A percentile compares a stretch with the other conserved stretches of the same genome.
These are phyloP conservation scores for Aspergillus sojae DNA, from an alignment of 2,329 filamentous ascomycete genomes.

Conservation along the genomic window DNA sequence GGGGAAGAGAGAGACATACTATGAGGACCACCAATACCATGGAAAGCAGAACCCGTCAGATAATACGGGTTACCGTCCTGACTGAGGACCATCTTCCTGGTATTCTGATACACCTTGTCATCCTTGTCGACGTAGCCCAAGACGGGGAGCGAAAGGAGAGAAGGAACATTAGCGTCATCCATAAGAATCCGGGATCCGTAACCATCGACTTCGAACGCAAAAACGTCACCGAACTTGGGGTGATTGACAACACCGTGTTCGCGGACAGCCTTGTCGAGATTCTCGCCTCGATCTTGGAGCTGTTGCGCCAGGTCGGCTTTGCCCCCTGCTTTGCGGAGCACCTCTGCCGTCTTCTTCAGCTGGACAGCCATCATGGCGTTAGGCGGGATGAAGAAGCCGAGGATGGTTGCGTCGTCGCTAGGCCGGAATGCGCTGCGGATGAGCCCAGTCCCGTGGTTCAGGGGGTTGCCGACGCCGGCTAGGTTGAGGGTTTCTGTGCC, in stretches of 20 bases:
- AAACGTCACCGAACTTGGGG: slow-evolving; percentile 58
- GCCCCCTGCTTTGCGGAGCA: slow-evolving; percentile 63
- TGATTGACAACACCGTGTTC: slow-evolving; percentile 72
- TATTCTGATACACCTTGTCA: slow-evolving; percentile 82
- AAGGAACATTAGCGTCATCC: slow-evolving; percentile 69
- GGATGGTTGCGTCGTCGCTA: slow-evolving; percentile 90
- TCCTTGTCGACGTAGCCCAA: slow-evolving; percentile 60
- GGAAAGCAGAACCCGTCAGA: slow-evolving; percentile 73
- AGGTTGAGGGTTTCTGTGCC: slow-evolving; percentile 91
- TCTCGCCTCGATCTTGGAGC: slow-evolving; percentile 60
- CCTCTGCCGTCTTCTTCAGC: slow-evolving; percentile 70
- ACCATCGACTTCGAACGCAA: slow-evolving; percentile 67
- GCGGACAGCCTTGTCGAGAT: slow-evolving; percentile 76
- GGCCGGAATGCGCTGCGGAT: slow-evolving; percentile 91
- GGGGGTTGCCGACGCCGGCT: slow-evolving; percentile 82
- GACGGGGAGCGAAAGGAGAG: slow-evolving; percentile 61
- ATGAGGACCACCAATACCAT: slow-evolving; percentile 82
- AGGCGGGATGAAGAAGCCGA: slow-evolving; percentile 92
- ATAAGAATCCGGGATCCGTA: slow-evolving; percentile 65
- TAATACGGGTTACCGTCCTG: slow-evolving; percentile 86
- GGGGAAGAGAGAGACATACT: slow-evolving; percentile 40
- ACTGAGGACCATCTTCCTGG: slow-evolving; percentile 76
- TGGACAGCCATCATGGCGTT: slow-evolving; percentile 97
- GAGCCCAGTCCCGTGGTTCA: slow-evolving; percentile 81
- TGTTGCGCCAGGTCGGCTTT: slow-evolving; percentile 54